Percentiles rank a stretch among this genome's conserved stretches.
Evolutionary conservation across 2,329 filamentous ascomycete species (phyloP).

Genomic region (Fusarium tuaranense): DNA sequence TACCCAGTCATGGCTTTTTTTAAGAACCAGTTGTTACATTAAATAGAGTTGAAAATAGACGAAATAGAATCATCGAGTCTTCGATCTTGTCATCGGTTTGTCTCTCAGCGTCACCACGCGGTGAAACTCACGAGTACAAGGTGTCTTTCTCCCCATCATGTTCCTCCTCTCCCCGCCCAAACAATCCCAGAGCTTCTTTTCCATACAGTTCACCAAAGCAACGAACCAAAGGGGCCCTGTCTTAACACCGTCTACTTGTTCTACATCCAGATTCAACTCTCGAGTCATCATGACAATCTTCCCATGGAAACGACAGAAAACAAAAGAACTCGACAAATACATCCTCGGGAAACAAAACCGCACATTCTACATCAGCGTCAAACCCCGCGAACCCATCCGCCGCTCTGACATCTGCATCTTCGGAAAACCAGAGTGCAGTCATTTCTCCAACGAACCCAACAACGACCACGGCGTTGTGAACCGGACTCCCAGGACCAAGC

Average conservation of each 20-base stretch:
- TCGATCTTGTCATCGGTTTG: not conserved
- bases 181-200: not conserved
- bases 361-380: constrained; percentile 1
- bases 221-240: not conserved
- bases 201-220: not conserved
- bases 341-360: not conserved
- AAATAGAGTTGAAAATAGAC: constrained; percentile 37
- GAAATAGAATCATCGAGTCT: constrained; percentile 28
- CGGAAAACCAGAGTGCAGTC: not conserved
- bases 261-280: not conserved
- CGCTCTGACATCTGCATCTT: not conserved
- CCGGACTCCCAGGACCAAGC: not conserved
- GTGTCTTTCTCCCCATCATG: not conserved
- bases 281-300: not conserved
- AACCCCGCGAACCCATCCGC: not conserved
- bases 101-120: not conserved
- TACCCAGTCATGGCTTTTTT: constrained; percentile 29
- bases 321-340: not conserved
- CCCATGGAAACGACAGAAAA: not conserved
- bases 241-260: not conserved
- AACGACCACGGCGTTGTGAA: not conserved
- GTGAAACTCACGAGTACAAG: not conserved
- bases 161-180: not conserved
- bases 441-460: not conserved
- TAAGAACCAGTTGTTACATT: constrained; percentile 2